Percentiles rank a stretch among this genome's conserved stretches.
Conservation (phyloP, 352 stramenopile species). For the Phytophthora hybrid region DNA sequence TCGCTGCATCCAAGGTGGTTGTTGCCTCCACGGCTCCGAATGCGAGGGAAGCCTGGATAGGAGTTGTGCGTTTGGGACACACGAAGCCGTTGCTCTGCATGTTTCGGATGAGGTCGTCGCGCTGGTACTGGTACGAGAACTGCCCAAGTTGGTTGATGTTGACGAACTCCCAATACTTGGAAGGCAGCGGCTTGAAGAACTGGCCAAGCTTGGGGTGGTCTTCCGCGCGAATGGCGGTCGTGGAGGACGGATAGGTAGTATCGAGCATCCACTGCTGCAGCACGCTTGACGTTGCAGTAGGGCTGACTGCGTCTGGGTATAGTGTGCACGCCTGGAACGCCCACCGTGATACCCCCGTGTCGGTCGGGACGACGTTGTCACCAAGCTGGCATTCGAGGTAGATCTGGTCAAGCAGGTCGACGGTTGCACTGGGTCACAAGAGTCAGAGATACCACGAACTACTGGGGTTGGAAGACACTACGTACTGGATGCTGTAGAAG, state of each 20-base stretch:
- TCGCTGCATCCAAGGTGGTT: not conserved
- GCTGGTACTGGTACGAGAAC: constrained; percentile 43
- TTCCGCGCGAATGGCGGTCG: constrained; percentile 27
- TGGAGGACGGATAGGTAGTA: constrained; percentile 14
- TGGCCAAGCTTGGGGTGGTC: constrained; percentile 24
- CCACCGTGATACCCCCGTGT: constrained; percentile 41
- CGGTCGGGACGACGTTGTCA: constrained; percentile 35
- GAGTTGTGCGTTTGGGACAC: constrained; percentile 30
- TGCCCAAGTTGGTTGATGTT: constrained; percentile 40
- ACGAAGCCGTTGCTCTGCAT: constrained; percentile 38
- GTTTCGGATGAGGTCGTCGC: constrained; percentile 39
- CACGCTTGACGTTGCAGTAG: constrained; percentile 32
- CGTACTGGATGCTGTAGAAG: constrained; percentile 66
- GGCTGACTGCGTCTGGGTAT: constrained; percentile 30
- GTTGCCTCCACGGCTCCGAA: not conserved
- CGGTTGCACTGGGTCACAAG: constrained; percentile 36
- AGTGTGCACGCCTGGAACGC: constrained; percentile 47
- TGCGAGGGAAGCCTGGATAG: constrained; percentile 12
- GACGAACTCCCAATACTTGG: constrained; percentile 40
- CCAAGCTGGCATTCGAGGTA: constrained; percentile 58
- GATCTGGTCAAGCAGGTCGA: constrained; percentile 69
- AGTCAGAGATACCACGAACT: not conserved
- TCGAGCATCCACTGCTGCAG: constrained; percentile 43
- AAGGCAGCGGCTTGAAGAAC: constrained; percentile 36
- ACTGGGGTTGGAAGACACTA: constrained; percentile 8